phyloP scores from a whole-genome alignment of 164 flowering plant species.

The Nymphaea colorata region DNA sequence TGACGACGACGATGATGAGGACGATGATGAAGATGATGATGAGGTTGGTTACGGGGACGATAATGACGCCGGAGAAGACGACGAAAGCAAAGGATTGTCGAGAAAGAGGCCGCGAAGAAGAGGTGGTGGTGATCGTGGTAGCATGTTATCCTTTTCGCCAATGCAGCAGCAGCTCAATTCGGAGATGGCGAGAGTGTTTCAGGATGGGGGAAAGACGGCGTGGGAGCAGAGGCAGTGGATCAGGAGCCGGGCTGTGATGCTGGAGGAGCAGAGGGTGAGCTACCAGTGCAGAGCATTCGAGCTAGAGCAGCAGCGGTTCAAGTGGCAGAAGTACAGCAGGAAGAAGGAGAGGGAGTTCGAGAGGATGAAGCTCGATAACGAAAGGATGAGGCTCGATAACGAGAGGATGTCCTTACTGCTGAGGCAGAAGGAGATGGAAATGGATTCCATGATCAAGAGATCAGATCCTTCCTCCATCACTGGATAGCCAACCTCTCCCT shows the following conservation, averaged over 20 bases:
- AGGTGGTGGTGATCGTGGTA: background rate
- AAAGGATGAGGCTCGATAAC: conserved; percentile 53
- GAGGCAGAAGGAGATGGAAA: conserved; percentile 63
- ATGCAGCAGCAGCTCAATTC: background rate
- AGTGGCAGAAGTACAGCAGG: conserved; percentile 70
- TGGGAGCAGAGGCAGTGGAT: conserved; percentile 80
- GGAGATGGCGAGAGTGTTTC: conserved; percentile 33
- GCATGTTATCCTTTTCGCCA: background rate
- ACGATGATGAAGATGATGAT: background rate
- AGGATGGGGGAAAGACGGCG: conserved; percentile 38
- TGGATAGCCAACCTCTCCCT: background rate
- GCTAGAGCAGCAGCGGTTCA: conserved; percentile 74
- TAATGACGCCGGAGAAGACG: background rate
- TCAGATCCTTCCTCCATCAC: background rate
- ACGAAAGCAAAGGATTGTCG: background rate
- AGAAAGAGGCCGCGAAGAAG: background rate
- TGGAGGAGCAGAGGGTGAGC: conserved; percentile 65
- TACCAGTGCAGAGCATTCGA: conserved; percentile 47
- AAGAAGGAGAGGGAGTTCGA: conserved; percentile 97
- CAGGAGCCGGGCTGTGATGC: conserved; percentile 26
- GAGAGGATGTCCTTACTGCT: conserved; percentile 76
- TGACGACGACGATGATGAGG: background rate
- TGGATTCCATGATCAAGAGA: conserved; percentile 6
- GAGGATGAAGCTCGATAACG: conserved; percentile 58
- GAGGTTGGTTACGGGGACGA: background rate